A percentile compares a stretch with the other conserved stretches of the same genome.
phyloP scores from a whole-genome alignment of 164 flowering plant species.

The Tinospora cordifolia region DNA sequence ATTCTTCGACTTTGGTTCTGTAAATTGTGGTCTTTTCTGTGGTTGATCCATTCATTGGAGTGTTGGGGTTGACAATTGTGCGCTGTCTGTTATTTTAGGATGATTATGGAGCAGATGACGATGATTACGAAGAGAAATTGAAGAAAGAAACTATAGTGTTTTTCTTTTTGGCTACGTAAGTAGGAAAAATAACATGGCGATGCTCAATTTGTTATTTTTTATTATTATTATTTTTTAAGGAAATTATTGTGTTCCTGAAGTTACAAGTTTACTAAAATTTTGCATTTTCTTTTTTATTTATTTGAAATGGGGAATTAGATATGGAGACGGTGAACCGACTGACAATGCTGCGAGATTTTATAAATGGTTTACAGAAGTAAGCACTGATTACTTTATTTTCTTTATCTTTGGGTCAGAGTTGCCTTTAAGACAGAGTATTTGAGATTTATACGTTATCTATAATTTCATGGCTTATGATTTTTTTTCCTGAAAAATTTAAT shows the following conservation, averaged over 20 bases:
- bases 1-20: constrained; percentile 6
- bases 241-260: background rate
- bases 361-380: constrained; percentile 89
- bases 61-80: background rate
- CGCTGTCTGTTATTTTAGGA: constrained; percentile 41
- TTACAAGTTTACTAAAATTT: background rate
- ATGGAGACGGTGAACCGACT: constrained; percentile 83
- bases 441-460: background rate
- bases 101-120: constrained; percentile 88
- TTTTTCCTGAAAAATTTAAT: background rate
- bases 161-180: constrained; percentile 93
- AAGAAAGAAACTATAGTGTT: constrained; percentile 65
- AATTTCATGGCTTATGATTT: background rate
- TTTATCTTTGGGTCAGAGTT: background rate
- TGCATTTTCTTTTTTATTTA: background rate
- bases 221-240: constrained; percentile 4
- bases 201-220: background rate
- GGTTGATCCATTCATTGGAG: background rate
- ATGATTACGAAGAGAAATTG: constrained; percentile 69
- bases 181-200: background rate
- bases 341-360: constrained; percentile 94
- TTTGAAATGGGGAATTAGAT: constrained; percentile 14
- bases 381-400: background rate
- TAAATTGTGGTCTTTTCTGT: background rate
- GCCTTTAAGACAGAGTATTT: too few species aligned